Conservation (phyloP, 257 asterid species). For the Avicennia marina region DNA sequence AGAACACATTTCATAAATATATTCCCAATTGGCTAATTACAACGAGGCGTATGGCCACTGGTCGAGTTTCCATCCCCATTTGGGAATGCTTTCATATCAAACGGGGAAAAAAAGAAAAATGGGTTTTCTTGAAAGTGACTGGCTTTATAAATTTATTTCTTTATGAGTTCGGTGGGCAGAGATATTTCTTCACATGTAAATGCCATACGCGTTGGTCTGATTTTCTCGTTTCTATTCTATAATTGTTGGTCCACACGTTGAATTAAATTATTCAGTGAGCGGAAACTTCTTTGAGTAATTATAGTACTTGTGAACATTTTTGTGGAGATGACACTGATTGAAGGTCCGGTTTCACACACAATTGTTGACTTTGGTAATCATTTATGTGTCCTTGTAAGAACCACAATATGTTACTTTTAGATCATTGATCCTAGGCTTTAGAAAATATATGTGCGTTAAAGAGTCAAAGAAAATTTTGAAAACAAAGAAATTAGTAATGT, state of each 20-base stretch:
- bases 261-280: not conserved
- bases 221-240: not conserved
- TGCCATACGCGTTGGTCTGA: slow-evolving; percentile 9
- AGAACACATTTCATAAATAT: too few species aligned
- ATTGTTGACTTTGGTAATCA: not conserved
- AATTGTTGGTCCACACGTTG: slow-evolving; percentile 3
- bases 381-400: slow-evolving; percentile 1
- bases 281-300: not conserved
- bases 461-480: slow-evolving; percentile 3
- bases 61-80: not conserved
- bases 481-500: slow-evolving; percentile 3
- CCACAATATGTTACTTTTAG: not conserved
- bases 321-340: too few species aligned
- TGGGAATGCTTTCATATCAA: not conserved
- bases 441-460: not conserved
- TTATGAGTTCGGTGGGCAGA: not conserved
- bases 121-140: not conserved
- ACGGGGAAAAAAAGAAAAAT: not conserved
- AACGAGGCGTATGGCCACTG: too few species aligned
- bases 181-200: not conserved
- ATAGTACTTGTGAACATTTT: not conserved
- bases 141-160: too few species aligned
- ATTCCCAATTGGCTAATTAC: too few species aligned
- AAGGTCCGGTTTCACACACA: too few species aligned
- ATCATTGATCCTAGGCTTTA: not conserved